Evolutionary conservation across 2,329 filamentous ascomycete species (phyloP).

Genomic region (Gliomastix tumulicola): DNA sequence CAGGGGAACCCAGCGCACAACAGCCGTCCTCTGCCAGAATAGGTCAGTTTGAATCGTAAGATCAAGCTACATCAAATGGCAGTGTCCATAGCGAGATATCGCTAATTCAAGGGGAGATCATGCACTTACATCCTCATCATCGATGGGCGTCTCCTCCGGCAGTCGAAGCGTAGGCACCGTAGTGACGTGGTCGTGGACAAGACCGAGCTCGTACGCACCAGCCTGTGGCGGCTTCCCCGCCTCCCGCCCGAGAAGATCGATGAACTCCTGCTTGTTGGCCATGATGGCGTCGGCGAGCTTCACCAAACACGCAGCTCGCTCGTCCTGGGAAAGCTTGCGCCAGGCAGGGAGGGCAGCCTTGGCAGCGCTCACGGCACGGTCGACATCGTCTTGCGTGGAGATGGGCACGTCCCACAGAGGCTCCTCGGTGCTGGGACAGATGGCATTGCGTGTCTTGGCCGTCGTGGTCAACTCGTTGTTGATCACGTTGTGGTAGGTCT

Average conservation of each 20-base stretch:
- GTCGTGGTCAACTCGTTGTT: neutral
- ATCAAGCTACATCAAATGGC: neutral
- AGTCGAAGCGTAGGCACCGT: neutral
- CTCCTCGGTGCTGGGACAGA: conserved; percentile 2
- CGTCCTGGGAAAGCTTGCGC: neutral
- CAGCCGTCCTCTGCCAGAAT: conserved; percentile 9
- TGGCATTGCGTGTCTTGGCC: conserved; percentile 1
- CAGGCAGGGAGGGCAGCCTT: conserved; percentile 1
- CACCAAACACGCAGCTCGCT: neutral
- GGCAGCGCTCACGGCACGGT: conserved; percentile 1
- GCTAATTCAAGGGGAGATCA: too few species aligned
- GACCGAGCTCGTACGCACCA: neutral
- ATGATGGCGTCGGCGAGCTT: conserved; percentile 1
- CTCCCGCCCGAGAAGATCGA: neutral
- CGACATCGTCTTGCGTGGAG: conserved; percentile 1
- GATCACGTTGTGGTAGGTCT: neutral
- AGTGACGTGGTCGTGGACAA: neutral
- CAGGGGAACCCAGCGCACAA: conserved; percentile 36
- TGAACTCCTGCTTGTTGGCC: neutral
- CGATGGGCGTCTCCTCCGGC: neutral
- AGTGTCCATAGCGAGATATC: neutral
- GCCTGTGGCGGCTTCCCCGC: conserved; percentile 1
- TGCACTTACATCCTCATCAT: conserved; percentile 1
- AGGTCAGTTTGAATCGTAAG: neutral
- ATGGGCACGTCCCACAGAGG: conserved; percentile 1